Base-by-base conservation (phyloP, 805 yeast genomes). In the Wickerhamomyces mucosus region DNA sequence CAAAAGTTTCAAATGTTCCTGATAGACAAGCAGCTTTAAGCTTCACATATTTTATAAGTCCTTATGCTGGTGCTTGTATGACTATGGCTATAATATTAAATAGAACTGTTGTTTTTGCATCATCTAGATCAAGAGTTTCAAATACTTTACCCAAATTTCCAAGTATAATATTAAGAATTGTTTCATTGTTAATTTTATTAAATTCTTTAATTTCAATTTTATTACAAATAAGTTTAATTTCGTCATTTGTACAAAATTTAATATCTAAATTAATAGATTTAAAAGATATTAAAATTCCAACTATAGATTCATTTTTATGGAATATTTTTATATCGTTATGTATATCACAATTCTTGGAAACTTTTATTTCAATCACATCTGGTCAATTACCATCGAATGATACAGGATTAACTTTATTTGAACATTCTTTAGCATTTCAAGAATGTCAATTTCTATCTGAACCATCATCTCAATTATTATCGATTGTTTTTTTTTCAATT, bases 341-440 rank as follows among this genome's bases (percentile, higher is more conserved):
- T 48, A 49, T 68, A 16, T 72, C 75, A 43, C 76, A 75, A 46
- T 74, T 76, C 32, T 51, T 74, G 12, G 89, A 82, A 52, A 73
- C 84, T 1, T 75, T 79, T 43, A 59, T 74, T 8, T 62, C 79
- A 3, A 72, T 69, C 18, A 62, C 74, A 7, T 63, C 67, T 34
- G 82, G 81, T 8, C 59, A 59, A 26, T 53, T 58, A 17, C 80
- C 84, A 7, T 62, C 66, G 34, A 66, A 72, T 15, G 88, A 78
- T 34, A 68, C 77, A 12, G 84, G 84, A 0, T 59, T 80, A 40
- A 76, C 92, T 1, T 55, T 81, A 21, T 79, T 81, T 53, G 92
- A 82, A 50, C 78, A 75, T 44, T 78, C 89, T 4, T 51, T 79
- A 12, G 82, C 84, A 10, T 78, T 78, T 47, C 88, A 80, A 45